phyloP scores from a whole-genome alignment of 2,329 filamentous ascomycete species.

The Cordyceps cicadae region DNA sequence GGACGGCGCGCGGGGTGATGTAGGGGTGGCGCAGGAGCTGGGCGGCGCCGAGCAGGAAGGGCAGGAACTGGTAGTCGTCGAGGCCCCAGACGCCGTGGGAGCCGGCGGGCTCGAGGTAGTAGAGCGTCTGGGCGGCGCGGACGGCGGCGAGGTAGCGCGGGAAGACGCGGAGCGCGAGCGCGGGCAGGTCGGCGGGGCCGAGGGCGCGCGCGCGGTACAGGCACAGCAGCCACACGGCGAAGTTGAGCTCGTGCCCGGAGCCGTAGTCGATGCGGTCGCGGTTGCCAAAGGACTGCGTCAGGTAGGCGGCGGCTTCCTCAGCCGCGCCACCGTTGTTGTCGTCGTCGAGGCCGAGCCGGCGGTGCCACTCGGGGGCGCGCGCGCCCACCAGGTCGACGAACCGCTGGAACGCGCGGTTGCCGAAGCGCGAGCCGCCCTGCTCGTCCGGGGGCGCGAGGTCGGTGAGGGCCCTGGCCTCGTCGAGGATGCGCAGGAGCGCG shows the following conservation, averaged over 20 bases:
- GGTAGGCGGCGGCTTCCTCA: slow-evolving; percentile 69
- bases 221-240: slow-evolving; percentile 92
- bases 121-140: slow-evolving; percentile 80
- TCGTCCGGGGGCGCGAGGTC: slow-evolving; percentile 69
- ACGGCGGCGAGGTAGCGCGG: slow-evolving; percentile 75
- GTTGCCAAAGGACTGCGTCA: slow-evolving; percentile 79
- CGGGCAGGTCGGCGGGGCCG: slow-evolving; percentile 56
- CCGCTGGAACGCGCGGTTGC: slow-evolving; percentile 81
- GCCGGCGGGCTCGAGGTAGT: slow-evolving; percentile 93
- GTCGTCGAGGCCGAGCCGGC: slow-evolving; percentile 43
- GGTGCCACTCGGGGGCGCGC: slow-evolving; percentile 54
- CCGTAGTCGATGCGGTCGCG: slow-evolving; percentile 87
- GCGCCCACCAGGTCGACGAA: slow-evolving; percentile 65
- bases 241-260: slow-evolving; percentile 95
- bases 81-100: slow-evolving; percentile 97
- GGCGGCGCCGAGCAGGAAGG: slow-evolving; percentile 88
- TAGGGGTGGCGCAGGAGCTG: slow-evolving; percentile 80
- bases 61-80: slow-evolving; percentile 94
- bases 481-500: slow-evolving; percentile 61
- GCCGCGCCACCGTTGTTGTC: slow-evolving; percentile 38
- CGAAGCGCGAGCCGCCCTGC: slow-evolving; percentile 82
- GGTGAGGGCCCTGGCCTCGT: slow-evolving; percentile 59
- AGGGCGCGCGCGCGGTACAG: slow-evolving; percentile 71
- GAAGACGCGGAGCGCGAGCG: slow-evolving; percentile 71
- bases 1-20: slow-evolving; percentile 72